Percentiles rank a stretch among this genome's conserved stretches.
Conservation (phyloP, 2,329 filamentous ascomycete genomes). For the Polytolypa hystricis region DNA sequence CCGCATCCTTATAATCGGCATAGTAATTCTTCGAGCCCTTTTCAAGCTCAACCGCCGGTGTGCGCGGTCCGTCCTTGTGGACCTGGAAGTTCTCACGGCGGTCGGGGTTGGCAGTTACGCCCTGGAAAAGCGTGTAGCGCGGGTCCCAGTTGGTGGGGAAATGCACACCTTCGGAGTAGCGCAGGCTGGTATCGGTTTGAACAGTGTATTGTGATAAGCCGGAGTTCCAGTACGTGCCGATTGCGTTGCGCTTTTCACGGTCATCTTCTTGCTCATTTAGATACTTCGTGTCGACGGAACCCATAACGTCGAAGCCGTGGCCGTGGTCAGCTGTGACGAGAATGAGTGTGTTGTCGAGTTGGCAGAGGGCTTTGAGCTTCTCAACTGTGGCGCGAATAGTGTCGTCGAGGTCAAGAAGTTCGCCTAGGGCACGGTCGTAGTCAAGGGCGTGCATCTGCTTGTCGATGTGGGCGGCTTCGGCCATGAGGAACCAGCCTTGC, state of each 20-base stretch:
- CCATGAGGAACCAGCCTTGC: conserved; percentile 79
- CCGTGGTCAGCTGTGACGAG: conserved; percentile 81
- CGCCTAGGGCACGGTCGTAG: conserved; percentile 74
- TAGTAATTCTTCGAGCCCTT: conserved; percentile 47
- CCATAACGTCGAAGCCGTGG: conserved; percentile 80
- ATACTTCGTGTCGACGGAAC: conserved; percentile 70
- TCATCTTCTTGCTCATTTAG: conserved; percentile 53
- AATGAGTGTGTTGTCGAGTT: conserved; percentile 65
- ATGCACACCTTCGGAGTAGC: conserved; percentile 60
- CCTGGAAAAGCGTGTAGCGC: conserved; percentile 66
- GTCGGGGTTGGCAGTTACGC: conserved; percentile 61
- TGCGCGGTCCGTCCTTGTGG: conserved; percentile 53
- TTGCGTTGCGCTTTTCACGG: conserved; percentile 62
- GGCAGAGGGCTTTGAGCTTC: conserved; percentile 54
- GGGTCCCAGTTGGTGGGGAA: conserved; percentile 82
- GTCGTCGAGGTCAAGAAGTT: conserved; percentile 77
- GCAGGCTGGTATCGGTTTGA: conserved; percentile 45
- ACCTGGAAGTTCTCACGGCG: conserved; percentile 66
- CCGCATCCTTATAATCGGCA: conserved; percentile 56
- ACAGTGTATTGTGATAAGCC: conserved; percentile 66
- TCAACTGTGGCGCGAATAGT: conserved; percentile 64
- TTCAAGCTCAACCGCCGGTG: conserved; percentile 46
- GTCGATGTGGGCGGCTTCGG: conserved; percentile 73
- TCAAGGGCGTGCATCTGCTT: conserved; percentile 83
- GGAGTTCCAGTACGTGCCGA: conserved; percentile 62